These are phyloP conservation scores for Colletotrichum sp. DNA, from an alignment of 2,329 filamentous ascomycete genomes.

Conservation along the genomic window DNA sequence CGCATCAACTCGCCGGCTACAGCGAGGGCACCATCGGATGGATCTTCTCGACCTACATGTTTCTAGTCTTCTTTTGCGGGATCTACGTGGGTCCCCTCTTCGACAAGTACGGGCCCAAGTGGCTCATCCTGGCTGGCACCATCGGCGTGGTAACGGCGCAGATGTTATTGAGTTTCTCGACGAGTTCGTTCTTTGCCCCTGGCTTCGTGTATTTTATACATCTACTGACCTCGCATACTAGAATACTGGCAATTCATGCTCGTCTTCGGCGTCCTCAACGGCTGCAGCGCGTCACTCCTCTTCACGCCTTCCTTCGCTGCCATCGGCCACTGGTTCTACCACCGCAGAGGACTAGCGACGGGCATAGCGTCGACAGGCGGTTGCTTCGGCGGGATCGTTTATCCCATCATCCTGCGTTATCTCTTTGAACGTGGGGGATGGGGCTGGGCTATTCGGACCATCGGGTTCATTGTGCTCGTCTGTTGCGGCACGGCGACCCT, in stretches of 20 bases:
- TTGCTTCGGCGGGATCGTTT: conserved; percentile 72
- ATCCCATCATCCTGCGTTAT: conserved; percentile 57
- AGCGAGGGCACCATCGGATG: conserved; percentile 77
- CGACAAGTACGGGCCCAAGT: conserved; percentile 80
- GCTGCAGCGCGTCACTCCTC: conserved; percentile 76
- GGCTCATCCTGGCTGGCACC: conserved; percentile 73
- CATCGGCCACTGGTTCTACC: conserved; percentile 83
- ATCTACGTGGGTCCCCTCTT: conserved; percentile 88
- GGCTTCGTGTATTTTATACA: background rate
- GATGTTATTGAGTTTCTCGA: conserved; percentile 75
- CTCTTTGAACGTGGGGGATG: conserved; percentile 57
- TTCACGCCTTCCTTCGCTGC: conserved; percentile 84
- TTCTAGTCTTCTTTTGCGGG: conserved; percentile 84
- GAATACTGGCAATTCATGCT: conserved; percentile 87
- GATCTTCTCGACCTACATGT: conserved; percentile 86
- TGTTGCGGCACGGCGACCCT: conserved; percentile 50
- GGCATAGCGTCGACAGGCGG: conserved; percentile 82
- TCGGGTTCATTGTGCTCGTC: conserved; percentile 54
- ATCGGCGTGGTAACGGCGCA: conserved; percentile 65
- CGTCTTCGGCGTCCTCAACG: conserved; percentile 76
- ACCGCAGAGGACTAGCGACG: conserved; percentile 77
- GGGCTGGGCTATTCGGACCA: conserved; percentile 55
- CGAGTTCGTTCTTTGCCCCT: conserved; percentile 43
- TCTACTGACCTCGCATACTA: conserved; percentile 24
- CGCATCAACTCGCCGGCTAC: conserved; percentile 72